Base-by-base conservation (phyloP, 345 rosid species). In the Linum usitatissimum region DNA sequence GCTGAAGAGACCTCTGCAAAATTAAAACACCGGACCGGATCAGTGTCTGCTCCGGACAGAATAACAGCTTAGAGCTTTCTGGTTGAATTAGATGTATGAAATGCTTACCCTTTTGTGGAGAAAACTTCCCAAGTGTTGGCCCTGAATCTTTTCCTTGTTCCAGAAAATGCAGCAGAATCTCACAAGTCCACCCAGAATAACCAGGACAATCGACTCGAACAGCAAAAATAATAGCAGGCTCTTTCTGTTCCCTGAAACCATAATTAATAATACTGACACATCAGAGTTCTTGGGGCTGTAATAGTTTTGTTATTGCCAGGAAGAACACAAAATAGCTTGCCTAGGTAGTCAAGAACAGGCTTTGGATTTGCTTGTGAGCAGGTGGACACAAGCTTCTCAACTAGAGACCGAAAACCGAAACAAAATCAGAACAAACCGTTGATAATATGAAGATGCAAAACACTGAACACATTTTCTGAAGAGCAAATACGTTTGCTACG, bases 91-190 rank as follows among this genome's bases (percentile, higher is more conserved):
- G 51, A 59, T 45, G 12, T 30, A 28, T 28, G 42, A 56, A 58
- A 60, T 3, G 39, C 20, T 75, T 70, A 92, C 97, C 71, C 97
- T 75, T 64, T 85, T 85, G 53, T 81, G 83, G 7, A 92, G 75
- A 68, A 92, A 92, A 57, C 55, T 73, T 73, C 84, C 84, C 36
- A 92, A 74, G 53, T 66, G 79, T 63, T 76, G 82, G 53, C 73
- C 79, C 65, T 77, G 85, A 18, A 89, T 82, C 84, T 92, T 87
- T 76, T 78, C 83, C 69, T 92, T 89, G 79, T 73, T 81, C 98
- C 98, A 89, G 65, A 92, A 92, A 65, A 79, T 61, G 63, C 84
- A 84, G 73, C 97, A 89, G 72, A 89, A 87, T 64, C 86, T 73
- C 62, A 89, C 86, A 5, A 83, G 78, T 55, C 66, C 80, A 15